Evolutionary conservation across 345 rosid species (phyloP), one percentile per base, ranked within the genome.

Genomic region (Diplotaxis tenuifolia): DNA sequence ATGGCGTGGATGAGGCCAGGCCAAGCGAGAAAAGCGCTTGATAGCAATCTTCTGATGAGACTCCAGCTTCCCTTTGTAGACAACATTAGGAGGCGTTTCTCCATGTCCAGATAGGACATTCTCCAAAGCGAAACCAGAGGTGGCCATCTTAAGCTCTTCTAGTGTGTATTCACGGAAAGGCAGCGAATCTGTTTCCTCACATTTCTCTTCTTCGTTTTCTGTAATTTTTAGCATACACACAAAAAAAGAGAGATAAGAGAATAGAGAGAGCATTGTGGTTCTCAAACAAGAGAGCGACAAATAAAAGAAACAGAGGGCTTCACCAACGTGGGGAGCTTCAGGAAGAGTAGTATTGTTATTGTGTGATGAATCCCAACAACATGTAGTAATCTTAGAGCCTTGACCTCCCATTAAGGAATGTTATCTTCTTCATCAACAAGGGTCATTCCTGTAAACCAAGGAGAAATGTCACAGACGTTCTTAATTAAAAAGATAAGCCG

Each of bases 1-100:
- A 55, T 88, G 98, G 9, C 77, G 83, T 6, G 95, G 60, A 86
- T 93, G 90, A 9, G 97, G 94, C 98, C 98, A 93, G 56, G 98
- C 89, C 0, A 79, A 67, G 60, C 86, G 84, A 50, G 83, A 85
- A 79, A 93, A 91, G 22, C 93, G 86, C 78, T 93, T 93, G 61
- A 93, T 87, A 64, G 93, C 96, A 66, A 91, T 88, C 72, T 83
- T 83, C 45, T 73, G 73, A 29, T 85, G 94, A 82, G 81, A 82
- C 69, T 88, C 86, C 23, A 93, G 49, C 64, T 86, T 89, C 18
- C 98, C 98, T 81, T 81, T 85, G 38, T 88, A 93, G 65, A 93
- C 97, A 49, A 88, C 85, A 79, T 93, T 91, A 12, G 91, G 91
- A 50, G 94, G 89, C 70, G 82, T 91, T 70, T 86, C 91, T 54